These are phyloP conservation scores for Yarrowia osloensis DNA, from an alignment of 805 yeast species.

Conservation along the genomic window DNA sequence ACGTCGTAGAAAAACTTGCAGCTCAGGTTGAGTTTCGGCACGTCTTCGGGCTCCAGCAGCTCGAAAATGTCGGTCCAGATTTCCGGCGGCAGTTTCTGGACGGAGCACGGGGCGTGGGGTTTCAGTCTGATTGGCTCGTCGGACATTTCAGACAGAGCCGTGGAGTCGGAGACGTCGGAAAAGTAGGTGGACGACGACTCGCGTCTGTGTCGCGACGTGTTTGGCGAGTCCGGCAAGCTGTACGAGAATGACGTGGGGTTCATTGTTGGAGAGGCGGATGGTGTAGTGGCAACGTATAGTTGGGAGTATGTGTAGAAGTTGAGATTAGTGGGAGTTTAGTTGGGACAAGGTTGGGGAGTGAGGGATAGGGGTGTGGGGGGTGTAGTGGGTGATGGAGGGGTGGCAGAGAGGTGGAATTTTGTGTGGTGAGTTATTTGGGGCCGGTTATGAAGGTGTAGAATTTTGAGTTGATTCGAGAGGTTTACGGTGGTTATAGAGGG, in stretches of 20 bases:
- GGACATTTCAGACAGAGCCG: background rate
- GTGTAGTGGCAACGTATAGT: background rate
- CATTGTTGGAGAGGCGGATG: background rate
- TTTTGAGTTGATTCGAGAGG: no score
- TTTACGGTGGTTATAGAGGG: no score
- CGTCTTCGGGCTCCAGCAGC: conserved; percentile 3
- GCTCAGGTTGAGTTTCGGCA: background rate
- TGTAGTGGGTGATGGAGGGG: background rate
- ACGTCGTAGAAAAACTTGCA: background rate
- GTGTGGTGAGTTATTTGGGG: no score
- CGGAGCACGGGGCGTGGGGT: background rate
- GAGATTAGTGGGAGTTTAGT: conserved; percentile 3
- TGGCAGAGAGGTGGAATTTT: background rate
- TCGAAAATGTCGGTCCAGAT: conserved; percentile 12
- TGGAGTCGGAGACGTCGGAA: conserved; percentile 6
- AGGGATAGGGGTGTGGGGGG: background rate
- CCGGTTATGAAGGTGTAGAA: no score
- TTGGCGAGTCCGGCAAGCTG: background rate
- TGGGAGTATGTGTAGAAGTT: no score
- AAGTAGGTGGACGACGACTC: conserved; percentile 7
- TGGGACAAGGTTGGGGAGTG: background rate
- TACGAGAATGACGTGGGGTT: conserved; percentile 12
- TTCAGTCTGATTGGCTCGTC: background rate
- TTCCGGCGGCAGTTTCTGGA: conserved; percentile 5
- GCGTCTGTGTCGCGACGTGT: background rate